phyloP scores from a whole-genome alignment of 1,284 basidiomycete genomes.

The Coniferiporia weirii region DNA sequence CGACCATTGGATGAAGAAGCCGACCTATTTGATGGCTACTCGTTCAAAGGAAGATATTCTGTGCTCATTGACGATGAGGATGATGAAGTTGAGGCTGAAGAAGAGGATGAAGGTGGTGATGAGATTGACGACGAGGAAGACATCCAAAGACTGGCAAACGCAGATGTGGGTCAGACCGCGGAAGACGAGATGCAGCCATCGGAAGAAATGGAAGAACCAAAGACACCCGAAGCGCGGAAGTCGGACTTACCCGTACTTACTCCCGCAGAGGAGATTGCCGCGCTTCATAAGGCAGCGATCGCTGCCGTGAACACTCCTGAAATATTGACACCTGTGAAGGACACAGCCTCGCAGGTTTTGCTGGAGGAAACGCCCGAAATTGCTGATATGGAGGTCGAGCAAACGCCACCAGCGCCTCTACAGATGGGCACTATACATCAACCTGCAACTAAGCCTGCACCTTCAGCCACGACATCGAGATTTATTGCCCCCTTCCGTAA shows the following conservation, averaged over 20 bases:
- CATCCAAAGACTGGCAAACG: conserved; percentile 16
- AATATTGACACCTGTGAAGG: conserved; percentile 7
- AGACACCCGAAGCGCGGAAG: conserved; percentile 67
- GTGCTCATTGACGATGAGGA: conserved; percentile 68
- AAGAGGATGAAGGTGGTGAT: conserved; percentile 29
- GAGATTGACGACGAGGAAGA: conserved; percentile 31
- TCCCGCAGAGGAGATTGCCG: conserved; percentile 21
- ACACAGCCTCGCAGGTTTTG: conserved; percentile 3
- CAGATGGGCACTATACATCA: background rate
- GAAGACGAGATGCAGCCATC: conserved; percentile 4
- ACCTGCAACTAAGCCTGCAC: background rate
- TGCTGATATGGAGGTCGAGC: background rate
- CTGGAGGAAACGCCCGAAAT: conserved; percentile 10
- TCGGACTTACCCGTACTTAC: conserved; percentile 36
- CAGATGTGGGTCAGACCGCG: conserved; percentile 5
- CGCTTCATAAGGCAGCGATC: conserved; percentile 13
- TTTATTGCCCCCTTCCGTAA: conserved; percentile 25
- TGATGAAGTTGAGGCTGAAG: conserved; percentile 38
- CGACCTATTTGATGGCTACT: conserved; percentile 85
- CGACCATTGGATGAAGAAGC: conserved; percentile 49
- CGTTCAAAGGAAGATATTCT: conserved; percentile 80
- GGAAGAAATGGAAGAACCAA: conserved; percentile 42
- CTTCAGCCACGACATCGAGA: conserved; percentile 25
- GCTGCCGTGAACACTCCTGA: conserved; percentile 13
- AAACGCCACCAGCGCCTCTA: conserved; percentile 5